Percentiles rank a stretch among this genome's conserved stretches.
These are phyloP conservation scores for Borealophlyctis nickersoniae DNA, from an alignment of 192 early-diverging fungal genomes.

Conservation along the genomic window DNA sequence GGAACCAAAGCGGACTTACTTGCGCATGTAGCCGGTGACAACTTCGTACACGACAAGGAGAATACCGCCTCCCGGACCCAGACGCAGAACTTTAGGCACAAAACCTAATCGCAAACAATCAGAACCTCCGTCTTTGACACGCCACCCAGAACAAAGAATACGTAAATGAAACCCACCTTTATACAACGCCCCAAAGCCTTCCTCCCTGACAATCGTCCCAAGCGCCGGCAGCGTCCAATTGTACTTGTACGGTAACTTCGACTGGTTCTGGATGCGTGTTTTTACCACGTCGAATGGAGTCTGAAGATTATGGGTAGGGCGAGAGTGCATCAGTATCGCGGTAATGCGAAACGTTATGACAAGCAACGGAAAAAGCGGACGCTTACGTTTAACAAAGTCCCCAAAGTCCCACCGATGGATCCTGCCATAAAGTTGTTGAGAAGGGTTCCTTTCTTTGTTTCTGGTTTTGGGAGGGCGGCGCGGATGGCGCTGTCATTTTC, in stretches of 20 bases:
- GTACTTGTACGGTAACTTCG: slow-evolving; percentile 75
- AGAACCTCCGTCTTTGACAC: slow-evolving; percentile 6
- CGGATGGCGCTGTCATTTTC: slow-evolving; percentile 46
- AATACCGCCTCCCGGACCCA: slow-evolving; percentile 77
- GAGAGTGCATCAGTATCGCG: not conserved
- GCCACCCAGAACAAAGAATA: not conserved
- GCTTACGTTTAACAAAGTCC: slow-evolving; percentile 78
- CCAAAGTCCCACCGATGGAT: slow-evolving; percentile 87
- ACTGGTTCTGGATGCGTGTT: slow-evolving; percentile 88
- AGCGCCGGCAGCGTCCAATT: slow-evolving; percentile 83
- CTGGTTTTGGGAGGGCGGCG: slow-evolving; percentile 72
- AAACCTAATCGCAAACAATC: slow-evolving; percentile 50
- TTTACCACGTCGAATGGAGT: slow-evolving; percentile 97
- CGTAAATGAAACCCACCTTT: slow-evolving; percentile 51
- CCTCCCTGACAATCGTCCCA: slow-evolving; percentile 75
- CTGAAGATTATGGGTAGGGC: slow-evolving; percentile 9
- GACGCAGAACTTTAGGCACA: slow-evolving; percentile 88
- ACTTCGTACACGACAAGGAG: slow-evolving; percentile 88
- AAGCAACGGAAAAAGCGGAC: not conserved
- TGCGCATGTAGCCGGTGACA: slow-evolving; percentile 80
- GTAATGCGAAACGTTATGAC: too few species aligned
- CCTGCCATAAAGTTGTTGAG: slow-evolving; percentile 88
- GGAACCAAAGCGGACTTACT: slow-evolving; percentile 33
- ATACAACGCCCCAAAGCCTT: slow-evolving; percentile 85
- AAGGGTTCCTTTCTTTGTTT: slow-evolving; percentile 73